Conservation (phyloP, 2,329 filamentous ascomycete species). For the Monilinia fructicola region DNA sequence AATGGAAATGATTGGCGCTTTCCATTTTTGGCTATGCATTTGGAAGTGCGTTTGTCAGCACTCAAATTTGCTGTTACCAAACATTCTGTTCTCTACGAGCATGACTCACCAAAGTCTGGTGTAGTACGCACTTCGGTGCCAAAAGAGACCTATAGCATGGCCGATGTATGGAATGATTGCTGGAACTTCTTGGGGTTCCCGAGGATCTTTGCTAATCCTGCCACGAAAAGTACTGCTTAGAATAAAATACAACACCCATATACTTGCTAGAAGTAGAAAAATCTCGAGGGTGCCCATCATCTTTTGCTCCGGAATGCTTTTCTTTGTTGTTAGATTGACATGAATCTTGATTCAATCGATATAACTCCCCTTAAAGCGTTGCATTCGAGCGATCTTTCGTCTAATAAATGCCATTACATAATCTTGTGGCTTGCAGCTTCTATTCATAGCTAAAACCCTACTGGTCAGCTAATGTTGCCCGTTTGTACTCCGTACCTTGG, state of each 20-base stretch:
- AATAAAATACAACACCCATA: neutral
- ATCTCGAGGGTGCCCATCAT: neutral
- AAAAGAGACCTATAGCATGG: conserved; percentile 11
- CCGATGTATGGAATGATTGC: conserved; percentile 14
- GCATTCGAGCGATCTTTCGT: neutral
- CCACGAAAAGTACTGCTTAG: neutral
- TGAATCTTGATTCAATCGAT: neutral
- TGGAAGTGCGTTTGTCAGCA: neutral
- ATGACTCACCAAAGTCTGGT: conserved; percentile 5
- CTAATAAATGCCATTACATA: neutral
- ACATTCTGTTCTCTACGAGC: neutral
- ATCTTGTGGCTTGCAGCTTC: neutral
- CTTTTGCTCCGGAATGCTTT: neutral
- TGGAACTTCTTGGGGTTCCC: neutral
- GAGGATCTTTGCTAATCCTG: neutral
- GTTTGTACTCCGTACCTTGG: neutral
- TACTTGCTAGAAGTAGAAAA: neutral
- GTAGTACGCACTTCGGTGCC: conserved; percentile 15
- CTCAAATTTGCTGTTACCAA: neutral
- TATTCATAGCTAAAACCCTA: neutral
- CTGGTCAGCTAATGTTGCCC: neutral
- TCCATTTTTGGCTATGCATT: conserved; percentile 3
- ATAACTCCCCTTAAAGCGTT: neutral
- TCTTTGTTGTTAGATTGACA: neutral
- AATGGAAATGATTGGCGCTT: conserved; percentile 16